These are phyloP conservation scores for Barbatosphaeria neglecta DNA, from an alignment of 495 filamentous ascomycete genomes.

Conservation along the genomic window DNA sequence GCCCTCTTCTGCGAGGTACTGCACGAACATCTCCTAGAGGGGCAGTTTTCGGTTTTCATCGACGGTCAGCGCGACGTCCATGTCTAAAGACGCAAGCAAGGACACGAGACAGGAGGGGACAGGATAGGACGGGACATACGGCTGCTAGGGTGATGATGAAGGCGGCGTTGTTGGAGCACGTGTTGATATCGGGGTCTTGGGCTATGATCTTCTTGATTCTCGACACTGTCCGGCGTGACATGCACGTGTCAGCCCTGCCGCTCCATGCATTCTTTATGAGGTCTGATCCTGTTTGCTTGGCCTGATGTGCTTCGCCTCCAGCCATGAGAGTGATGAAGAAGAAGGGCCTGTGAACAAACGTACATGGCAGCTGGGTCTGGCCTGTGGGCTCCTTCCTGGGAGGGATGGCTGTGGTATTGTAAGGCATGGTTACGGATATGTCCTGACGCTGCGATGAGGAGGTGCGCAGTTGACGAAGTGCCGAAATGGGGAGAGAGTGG, in stretches of 20 bases:
- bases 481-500: no score
- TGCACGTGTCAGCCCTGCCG: no score
- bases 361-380: conserved; percentile 73
- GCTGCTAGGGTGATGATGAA: conserved; percentile 89
- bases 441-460: not conserved
- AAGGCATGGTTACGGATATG: conserved; percentile 49
- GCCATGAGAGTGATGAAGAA: not conserved
- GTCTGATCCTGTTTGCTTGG: no score
- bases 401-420: conserved; percentile 75
- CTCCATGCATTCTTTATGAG: no score
- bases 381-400: conserved; percentile 76
- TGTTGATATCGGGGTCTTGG: conserved; percentile 70
- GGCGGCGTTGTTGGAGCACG: conserved; percentile 86
- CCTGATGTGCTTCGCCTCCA: no score
- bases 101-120: no score
- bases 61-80: no score
- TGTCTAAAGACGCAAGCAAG: no score
- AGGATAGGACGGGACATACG: conserved; percentile 29
- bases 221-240: conserved; percentile 50
- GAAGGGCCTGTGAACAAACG: conserved; percentile 21
- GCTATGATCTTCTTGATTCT: conserved; percentile 89
- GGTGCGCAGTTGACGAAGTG: no score
- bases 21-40: conserved; percentile 96
- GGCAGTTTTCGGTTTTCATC: no score
- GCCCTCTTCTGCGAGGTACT: conserved; percentile 74